A percentile compares a stretch with the other conserved stretches of the same genome.
phyloP scores from a whole-genome alignment of 2,329 filamentous ascomycete genomes.

The Aspergillus sp. region DNA sequence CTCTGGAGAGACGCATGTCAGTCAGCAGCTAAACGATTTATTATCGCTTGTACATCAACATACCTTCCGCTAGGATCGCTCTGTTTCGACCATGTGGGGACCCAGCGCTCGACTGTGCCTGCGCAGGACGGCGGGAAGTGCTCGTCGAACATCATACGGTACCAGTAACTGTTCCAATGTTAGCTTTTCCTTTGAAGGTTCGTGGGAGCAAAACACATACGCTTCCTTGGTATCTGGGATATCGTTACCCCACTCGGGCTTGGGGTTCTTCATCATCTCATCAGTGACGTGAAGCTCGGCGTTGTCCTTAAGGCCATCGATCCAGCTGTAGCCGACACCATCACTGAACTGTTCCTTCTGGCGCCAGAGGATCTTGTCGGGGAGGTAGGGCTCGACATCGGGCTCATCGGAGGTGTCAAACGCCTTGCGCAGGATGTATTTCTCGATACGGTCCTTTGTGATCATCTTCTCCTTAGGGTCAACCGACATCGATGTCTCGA shows the following conservation, averaged over 20 bases:
- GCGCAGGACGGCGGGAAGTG: slow-evolving; percentile 93
- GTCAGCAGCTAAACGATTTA: slow-evolving; percentile 7
- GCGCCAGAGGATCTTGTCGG: slow-evolving; percentile 91
- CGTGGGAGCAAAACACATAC: slow-evolving; percentile 49
- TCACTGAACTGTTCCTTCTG: slow-evolving; percentile 99
- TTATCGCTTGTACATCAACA: slow-evolving; percentile 23
- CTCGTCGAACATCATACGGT: slow-evolving; percentile 97
- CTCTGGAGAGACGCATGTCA: slow-evolving; percentile 48
- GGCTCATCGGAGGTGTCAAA: slow-evolving; percentile 93
- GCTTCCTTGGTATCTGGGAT: slow-evolving; percentile 96
- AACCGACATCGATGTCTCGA: slow-evolving; percentile 89
- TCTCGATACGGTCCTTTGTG: slow-evolving; percentile 83
- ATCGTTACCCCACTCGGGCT: slow-evolving; percentile 91
- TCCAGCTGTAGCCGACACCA: slow-evolving; percentile 98
- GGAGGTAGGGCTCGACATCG: slow-evolving; percentile 79
- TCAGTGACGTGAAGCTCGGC: slow-evolving; percentile 88
- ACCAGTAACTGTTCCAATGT: slow-evolving; percentile 72
- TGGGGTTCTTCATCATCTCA: slow-evolving; percentile 98
- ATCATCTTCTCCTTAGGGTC: slow-evolving; percentile 97
- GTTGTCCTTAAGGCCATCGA: slow-evolving; percentile 93
- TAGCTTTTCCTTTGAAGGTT: slow-evolving; percentile 10
- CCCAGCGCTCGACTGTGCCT: slow-evolving; percentile 92
- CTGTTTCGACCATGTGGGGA: slow-evolving; percentile 95
- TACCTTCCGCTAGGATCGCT: slow-evolving; percentile 91
- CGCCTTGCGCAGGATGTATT: slow-evolving; percentile 96